These are phyloP conservation scores for Coemansia sp. DNA, from an alignment of 192 early-diverging fungal genomes.

Conservation along the genomic window DNA sequence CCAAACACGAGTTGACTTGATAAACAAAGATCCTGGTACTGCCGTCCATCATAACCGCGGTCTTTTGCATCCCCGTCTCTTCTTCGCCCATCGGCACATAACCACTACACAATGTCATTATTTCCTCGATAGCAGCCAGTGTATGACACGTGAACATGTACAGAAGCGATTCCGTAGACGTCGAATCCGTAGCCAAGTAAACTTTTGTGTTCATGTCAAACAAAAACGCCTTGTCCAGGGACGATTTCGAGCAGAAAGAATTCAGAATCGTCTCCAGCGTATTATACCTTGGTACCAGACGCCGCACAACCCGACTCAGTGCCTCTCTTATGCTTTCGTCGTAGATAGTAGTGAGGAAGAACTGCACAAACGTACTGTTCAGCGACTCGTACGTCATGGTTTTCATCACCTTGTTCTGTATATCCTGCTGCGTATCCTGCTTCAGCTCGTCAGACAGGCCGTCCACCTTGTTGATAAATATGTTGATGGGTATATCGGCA, in stretches of 20 bases:
- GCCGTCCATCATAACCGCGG: slow-evolving; percentile 22
- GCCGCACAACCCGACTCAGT: slow-evolving; percentile 90
- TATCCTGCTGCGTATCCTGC: slow-evolving; percentile 93
- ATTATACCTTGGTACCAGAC: slow-evolving; percentile 79
- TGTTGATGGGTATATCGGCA: slow-evolving; percentile 82
- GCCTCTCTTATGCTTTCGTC: slow-evolving; percentile 95
- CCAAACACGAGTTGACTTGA: slow-evolving; percentile 36
- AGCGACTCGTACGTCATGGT: slow-evolving; percentile 75
- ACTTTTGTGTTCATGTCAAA: slow-evolving; percentile 89
- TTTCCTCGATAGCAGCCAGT: slow-evolving; percentile 89
- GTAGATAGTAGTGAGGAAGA: slow-evolving; percentile 91
- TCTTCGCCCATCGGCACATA: slow-evolving; percentile 13
- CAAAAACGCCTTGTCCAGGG: slow-evolving; percentile 95
- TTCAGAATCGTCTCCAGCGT: slow-evolving; percentile 90
- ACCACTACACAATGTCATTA: slow-evolving; percentile 66
- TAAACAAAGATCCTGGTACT: slow-evolving; percentile 31
- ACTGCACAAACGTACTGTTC: slow-evolving; percentile 75
- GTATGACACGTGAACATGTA: slow-evolving; percentile 95
- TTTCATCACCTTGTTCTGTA: slow-evolving; percentile 88
- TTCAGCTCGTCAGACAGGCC: slow-evolving; percentile 94
- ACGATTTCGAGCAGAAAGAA: slow-evolving; percentile 90
- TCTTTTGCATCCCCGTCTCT: slow-evolving; percentile 23
- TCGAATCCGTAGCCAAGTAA: slow-evolving; percentile 93
- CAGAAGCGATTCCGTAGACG: slow-evolving; percentile 82
- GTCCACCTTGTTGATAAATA: slow-evolving; percentile 97